phyloP scores from a whole-genome alignment of 1,139 yeast species.

The Hyphopichia buzzinii region DNA sequence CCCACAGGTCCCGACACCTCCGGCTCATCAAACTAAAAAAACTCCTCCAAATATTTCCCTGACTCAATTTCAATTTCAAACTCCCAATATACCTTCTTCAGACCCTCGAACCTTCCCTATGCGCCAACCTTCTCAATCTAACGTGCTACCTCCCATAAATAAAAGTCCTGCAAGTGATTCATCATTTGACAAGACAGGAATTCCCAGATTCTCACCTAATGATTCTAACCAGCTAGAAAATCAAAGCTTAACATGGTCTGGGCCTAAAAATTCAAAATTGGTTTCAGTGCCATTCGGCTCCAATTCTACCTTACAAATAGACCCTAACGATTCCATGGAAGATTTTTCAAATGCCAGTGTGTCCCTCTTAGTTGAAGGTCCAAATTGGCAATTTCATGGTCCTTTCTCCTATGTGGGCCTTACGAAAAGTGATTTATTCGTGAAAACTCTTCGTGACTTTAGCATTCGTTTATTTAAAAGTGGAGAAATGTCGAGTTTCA shows the following conservation, averaged over 20 bases:
- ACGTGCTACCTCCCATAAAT: not conserved
- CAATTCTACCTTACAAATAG: constrained; percentile 33
- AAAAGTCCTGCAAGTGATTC: too few species aligned
- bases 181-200: too few species aligned
- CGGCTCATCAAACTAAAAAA: too few species aligned
- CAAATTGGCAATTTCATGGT: constrained; percentile 42
- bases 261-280: too few species aligned
- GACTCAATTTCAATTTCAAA: too few species aligned
- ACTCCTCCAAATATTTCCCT: too few species aligned
- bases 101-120: constrained; percentile 3
- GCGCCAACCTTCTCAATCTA: not conserved
- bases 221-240: too few species aligned
- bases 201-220: too few species aligned
- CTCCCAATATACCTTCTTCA: not conserved
- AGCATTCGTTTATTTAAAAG: constrained; percentile 32
- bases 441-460: constrained; percentile 37
- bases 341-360: constrained; percentile 37
- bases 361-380: constrained; percentile 39
- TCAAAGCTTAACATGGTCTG: too few species aligned
- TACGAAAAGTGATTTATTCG: constrained; percentile 43
- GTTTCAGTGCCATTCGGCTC: constrained; percentile 39
- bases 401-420: constrained; percentile 42
- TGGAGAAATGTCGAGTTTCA: constrained; percentile 37
- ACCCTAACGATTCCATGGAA: constrained; percentile 35
- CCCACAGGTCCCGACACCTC: too few species aligned